phyloP scores from a whole-genome alignment of 352 stramenopile genomes.

The Discostella stelligera region DNA sequence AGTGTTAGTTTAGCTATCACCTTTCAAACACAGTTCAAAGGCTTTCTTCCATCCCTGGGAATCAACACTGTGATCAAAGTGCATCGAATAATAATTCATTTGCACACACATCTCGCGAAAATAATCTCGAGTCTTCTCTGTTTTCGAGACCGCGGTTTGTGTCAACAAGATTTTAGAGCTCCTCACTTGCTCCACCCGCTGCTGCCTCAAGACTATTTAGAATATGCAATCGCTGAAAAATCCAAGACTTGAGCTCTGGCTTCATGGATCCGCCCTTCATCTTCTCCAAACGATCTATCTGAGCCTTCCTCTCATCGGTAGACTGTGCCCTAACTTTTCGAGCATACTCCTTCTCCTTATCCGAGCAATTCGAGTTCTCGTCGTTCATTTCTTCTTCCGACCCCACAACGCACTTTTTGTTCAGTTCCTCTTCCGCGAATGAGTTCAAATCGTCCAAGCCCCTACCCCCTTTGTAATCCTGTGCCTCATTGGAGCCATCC shows the following conservation, averaged over 20 bases:
- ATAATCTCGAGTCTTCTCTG: no score
- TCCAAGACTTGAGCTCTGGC: slow-evolving; percentile 50
- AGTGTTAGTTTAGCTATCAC: no score
- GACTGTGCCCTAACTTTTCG: slow-evolving; percentile 47
- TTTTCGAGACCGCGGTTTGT: no score
- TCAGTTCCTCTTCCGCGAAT: slow-evolving; percentile 60
- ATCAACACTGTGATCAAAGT: no score
- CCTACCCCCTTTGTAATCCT: slow-evolving; percentile 61
- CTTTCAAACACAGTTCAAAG: no score
- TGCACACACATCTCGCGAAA: no score
- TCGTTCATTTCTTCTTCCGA: slow-evolving; percentile 46
- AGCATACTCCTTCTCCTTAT: slow-evolving; percentile 50
- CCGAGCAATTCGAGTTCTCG: slow-evolving; percentile 45
- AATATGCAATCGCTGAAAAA: slow-evolving; percentile 48
- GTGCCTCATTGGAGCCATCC: slow-evolving; percentile 53
- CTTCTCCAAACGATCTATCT: slow-evolving; percentile 49
- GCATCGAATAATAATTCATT: no score
- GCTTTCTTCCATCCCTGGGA: no score
- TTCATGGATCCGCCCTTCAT: slow-evolving; percentile 50
- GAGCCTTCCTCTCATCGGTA: slow-evolving; percentile 31
- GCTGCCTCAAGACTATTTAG: slow-evolving; percentile 30
- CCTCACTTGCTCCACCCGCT: slow-evolving; percentile 26
- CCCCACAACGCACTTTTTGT: slow-evolving; percentile 64
- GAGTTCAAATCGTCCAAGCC: slow-evolving; percentile 55
- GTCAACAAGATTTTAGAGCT: slow-evolving; percentile 24